phyloP scores from a whole-genome alignment of 768 basidiomycete species.

The Candolleomyces eurysporus region DNA sequence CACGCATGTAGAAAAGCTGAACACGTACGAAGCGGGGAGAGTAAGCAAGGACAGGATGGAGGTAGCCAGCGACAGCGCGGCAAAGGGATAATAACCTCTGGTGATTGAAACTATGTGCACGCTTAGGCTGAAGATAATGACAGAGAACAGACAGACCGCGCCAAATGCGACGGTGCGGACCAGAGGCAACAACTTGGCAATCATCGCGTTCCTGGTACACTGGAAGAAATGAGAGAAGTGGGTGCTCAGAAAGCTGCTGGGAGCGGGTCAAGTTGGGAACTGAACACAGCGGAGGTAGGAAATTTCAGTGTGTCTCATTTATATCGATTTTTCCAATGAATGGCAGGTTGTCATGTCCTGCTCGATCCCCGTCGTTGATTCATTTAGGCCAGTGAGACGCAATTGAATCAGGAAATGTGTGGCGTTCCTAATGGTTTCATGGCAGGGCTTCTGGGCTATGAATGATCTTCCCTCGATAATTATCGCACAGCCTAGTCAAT shows the following conservation, averaged over 20 bases:
- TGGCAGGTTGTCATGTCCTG: background rate
- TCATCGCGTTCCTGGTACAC: background rate
- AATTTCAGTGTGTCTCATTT: background rate
- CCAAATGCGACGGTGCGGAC: constrained; percentile 3
- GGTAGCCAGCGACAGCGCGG: constrained; percentile 35
- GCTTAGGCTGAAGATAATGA: constrained; percentile 22
- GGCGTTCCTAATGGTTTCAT: no score
- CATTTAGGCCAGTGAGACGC: background rate
- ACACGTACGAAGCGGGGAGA: constrained; percentile 37
- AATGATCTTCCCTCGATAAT: no score
- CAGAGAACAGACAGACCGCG: constrained; percentile 16
- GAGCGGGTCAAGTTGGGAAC: background rate
- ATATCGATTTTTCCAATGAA: background rate
- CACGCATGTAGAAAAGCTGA: background rate
- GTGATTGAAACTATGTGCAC: constrained; percentile 22
- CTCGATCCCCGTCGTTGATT: background rate
- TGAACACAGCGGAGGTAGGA: background rate
- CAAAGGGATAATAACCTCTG: constrained; percentile 23
- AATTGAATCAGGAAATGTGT: no score
- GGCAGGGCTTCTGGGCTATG: no score
- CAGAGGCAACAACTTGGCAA: constrained; percentile 1
- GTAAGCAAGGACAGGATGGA: constrained; percentile 36
- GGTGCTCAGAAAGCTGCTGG: background rate
- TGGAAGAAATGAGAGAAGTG: background rate
- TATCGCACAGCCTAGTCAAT: no score